Conservation (phyloP, 1,284 basidiomycete genomes). For the Moniliella sp. region DNA sequence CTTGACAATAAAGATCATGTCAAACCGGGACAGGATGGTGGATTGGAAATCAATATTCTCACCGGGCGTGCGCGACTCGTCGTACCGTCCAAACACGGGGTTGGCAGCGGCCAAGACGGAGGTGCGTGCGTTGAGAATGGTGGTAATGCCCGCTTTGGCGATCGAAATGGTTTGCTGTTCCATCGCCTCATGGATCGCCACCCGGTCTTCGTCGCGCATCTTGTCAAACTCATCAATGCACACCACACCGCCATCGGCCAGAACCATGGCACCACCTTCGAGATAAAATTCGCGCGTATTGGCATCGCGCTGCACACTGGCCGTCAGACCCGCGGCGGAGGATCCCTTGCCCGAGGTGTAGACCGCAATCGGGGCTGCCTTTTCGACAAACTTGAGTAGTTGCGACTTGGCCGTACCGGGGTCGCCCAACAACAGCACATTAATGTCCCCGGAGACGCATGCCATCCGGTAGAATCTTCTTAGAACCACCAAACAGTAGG, state of each 20-base stretch:
- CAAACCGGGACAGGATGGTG: slow-evolving; percentile 90
- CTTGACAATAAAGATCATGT: slow-evolving; percentile 99
- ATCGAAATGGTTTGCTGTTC: slow-evolving; percentile 99
- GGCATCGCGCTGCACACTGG: slow-evolving; percentile 82
- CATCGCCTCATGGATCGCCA: slow-evolving; percentile 99
- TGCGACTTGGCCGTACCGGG: slow-evolving; percentile 96
- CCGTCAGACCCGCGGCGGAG: slow-evolving; percentile 89
- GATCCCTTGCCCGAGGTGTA: slow-evolving; percentile 96
- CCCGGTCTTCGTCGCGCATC: slow-evolving; percentile 96
- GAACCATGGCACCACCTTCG: slow-evolving; percentile 96
- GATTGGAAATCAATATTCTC: slow-evolving; percentile 98
- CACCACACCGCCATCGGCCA: slow-evolving; percentile 91
- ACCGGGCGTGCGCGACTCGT: slow-evolving; percentile 86
- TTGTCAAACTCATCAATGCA: slow-evolving; percentile 99
- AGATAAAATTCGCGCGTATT: slow-evolving; percentile 93
- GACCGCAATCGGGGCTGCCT: slow-evolving; percentile 88
- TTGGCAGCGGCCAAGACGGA: slow-evolving; percentile 93
- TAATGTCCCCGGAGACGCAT: slow-evolving; percentile 90
- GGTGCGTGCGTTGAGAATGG: slow-evolving; percentile 83
- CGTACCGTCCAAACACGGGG: slow-evolving; percentile 92
- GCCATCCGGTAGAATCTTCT: slow-evolving; percentile 87
- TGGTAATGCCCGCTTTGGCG: slow-evolving; percentile 96
- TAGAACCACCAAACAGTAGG: slow-evolving; percentile 86
- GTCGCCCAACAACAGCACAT: slow-evolving; percentile 82
- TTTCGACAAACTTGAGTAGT: slow-evolving; percentile 91